phyloP scores from a whole-genome alignment of 2,329 filamentous ascomycete species.

The Monilinia fructicola region DNA sequence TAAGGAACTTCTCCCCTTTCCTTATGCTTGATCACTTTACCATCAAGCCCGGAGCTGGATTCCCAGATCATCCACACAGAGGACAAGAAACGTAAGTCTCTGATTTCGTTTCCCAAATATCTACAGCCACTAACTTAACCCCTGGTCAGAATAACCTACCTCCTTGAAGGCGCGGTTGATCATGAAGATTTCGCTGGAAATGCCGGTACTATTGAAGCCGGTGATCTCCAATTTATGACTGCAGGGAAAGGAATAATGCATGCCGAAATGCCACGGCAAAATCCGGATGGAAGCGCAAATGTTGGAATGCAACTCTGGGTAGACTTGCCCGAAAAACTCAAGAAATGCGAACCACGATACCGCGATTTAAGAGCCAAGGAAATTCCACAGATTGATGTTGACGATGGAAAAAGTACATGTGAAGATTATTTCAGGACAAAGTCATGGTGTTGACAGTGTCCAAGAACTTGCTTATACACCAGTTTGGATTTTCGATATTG shows the following conservation, averaged over 20 bases:
- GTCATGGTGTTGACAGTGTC: constrained; percentile 80
- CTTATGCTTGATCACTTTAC: constrained; percentile 95
- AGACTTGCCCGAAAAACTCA: constrained; percentile 78
- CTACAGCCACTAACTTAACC: not conserved
- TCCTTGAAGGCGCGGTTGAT: constrained; percentile 81
- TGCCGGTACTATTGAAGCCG: constrained; percentile 76
- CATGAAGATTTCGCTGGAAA: constrained; percentile 92
- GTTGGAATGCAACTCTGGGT: constrained; percentile 95
- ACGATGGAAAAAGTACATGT: constrained; percentile 73
- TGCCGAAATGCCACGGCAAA: constrained; percentile 87
- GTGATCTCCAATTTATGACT: constrained; percentile 98
- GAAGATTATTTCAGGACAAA: constrained; percentile 88
- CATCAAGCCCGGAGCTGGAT: constrained; percentile 76
- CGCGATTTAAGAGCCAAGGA: constrained; percentile 77
- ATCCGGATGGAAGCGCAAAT: constrained; percentile 72
- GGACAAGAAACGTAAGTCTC: constrained; percentile 50
- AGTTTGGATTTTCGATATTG: constrained; percentile 91
- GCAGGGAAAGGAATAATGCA: constrained; percentile 90
- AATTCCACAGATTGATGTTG: constrained; percentile 71
- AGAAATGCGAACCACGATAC: constrained; percentile 88
- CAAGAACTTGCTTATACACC: constrained; percentile 93
- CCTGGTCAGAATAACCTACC: constrained; percentile 67
- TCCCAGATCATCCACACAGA: constrained; percentile 74
- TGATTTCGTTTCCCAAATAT: too few relatives aligned
- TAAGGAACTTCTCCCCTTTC: constrained; percentile 88